These are phyloP conservation scores for Cucurbita argyrosperma DNA, from an alignment of 306 rosid genomes.

Conservation along the genomic window DNA sequence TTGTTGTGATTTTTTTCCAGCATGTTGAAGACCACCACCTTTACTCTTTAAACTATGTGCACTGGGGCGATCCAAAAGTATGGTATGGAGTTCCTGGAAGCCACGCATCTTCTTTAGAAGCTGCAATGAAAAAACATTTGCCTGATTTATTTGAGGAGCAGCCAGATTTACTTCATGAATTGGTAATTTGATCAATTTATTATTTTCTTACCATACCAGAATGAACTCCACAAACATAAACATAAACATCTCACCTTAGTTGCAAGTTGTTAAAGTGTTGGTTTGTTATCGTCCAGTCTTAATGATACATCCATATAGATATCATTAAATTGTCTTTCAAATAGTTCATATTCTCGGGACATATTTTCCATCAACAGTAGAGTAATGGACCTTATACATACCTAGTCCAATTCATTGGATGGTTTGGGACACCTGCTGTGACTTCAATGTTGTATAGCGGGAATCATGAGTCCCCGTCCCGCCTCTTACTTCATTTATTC, in stretches of 20 bases:
- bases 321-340: neutral
- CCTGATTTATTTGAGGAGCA: slow-evolving; percentile 85
- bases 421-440: neutral
- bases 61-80: slow-evolving; percentile 85
- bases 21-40: slow-evolving; percentile 99
- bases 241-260: neutral
- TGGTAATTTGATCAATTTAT: slow-evolving; percentile 24
- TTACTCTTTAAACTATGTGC: slow-evolving; percentile 80
- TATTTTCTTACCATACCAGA: neutral
- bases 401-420: neutral
- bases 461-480: too few relatives aligned
- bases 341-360: neutral
- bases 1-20: slow-evolving; percentile 37
- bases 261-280: neutral
- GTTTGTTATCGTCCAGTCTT: too few relatives aligned
- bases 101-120: slow-evolving; percentile 57
- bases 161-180: slow-evolving; percentile 84
- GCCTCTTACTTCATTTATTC: too few relatives aligned
- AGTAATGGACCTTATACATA: neutral
- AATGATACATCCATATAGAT: too few relatives aligned
- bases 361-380: neutral
- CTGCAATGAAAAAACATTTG: slow-evolving; percentile 67
- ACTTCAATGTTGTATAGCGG: neutral
- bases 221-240: neutral
- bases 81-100: slow-evolving; percentile 95